Percentiles rank a stretch among this genome's conserved stretches.
These are phyloP conservation scores for Astraeus odoratus DNA, from an alignment of 768 basidiomycete species.

Conservation along the genomic window DNA sequence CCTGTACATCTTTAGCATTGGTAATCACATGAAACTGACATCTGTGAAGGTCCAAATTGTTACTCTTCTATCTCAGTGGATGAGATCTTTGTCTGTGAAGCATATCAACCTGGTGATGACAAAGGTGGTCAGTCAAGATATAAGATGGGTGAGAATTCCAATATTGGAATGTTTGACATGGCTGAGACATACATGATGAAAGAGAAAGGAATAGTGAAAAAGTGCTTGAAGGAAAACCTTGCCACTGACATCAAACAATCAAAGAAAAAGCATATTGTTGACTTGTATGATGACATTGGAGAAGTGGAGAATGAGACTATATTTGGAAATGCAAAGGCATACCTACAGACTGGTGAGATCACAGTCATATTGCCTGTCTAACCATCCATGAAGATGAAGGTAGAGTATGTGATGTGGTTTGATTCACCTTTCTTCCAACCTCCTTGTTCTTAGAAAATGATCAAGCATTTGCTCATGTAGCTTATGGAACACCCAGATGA, in stretches of 20 bases:
- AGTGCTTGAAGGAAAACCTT: conserved; percentile 13
- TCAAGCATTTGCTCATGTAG: conserved; percentile 44
- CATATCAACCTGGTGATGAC: conserved; percentile 54
- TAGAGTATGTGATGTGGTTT: conserved; percentile 16
- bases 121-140: conserved; percentile 10
- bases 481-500: conserved; percentile 47
- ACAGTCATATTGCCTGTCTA: conserved; percentile 50
- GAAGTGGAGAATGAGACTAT: conserved; percentile 37
- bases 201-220: conserved; percentile 23
- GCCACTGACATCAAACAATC: conserved; percentile 30
- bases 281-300: conserved; percentile 39
- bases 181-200: conserved; percentile 6
- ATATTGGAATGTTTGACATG: conserved; percentile 27
- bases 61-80: conserved; percentile 41
- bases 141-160: conserved; percentile 23
- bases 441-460: conserved; percentile 42
- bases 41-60: conserved; percentile 51
- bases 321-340: conserved; percentile 28
- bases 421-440: neutral
- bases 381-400: conserved; percentile 74
- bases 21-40: neutral
- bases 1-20: conserved; percentile 37
- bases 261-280: conserved; percentile 35
- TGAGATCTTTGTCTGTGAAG: conserved; percentile 46
- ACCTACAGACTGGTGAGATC: conserved; percentile 28